phyloP scores from a whole-genome alignment of 345 rosid genomes.

The Fremontodendron californicum region DNA sequence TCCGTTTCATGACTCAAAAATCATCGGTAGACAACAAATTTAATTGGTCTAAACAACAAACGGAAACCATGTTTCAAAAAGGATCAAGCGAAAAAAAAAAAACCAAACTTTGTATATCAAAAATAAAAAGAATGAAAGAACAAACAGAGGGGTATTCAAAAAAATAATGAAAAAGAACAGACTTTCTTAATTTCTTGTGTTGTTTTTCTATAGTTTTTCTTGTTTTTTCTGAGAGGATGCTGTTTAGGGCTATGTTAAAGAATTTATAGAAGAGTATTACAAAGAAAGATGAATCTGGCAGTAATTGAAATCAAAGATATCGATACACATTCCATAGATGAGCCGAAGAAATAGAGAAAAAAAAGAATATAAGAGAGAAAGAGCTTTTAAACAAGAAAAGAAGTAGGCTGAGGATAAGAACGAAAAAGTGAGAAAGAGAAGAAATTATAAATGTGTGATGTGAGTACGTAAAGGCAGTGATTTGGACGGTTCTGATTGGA shows the following conservation, averaged over 20 bases:
- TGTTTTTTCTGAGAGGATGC: no score
- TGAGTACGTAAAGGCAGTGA: neutral
- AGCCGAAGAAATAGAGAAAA: neutral
- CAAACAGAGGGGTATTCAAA: slow-evolving; percentile 7
- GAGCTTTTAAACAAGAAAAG: slow-evolving; percentile 21
- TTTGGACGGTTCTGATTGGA: slow-evolving; percentile 31
- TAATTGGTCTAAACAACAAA: slow-evolving; percentile 47
- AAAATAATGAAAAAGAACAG: neutral
- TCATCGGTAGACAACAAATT: slow-evolving; percentile 61
- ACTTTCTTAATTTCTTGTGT: neutral
- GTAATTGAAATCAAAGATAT: slow-evolving; percentile 13
- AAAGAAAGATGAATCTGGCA: slow-evolving; percentile 15
- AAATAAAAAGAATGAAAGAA: neutral
- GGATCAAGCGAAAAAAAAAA: neutral
- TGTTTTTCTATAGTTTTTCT: neutral
- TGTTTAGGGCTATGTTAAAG: slow-evolving; percentile 3
- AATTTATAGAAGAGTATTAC: slow-evolving; percentile 23
- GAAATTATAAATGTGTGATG: slow-evolving; percentile 16
- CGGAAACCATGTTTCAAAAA: slow-evolving; percentile 30
- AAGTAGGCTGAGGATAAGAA: slow-evolving; percentile 39
- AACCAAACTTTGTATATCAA: neutral
- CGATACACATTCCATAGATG: slow-evolving; percentile 20
- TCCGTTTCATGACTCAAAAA: slow-evolving; percentile 47
- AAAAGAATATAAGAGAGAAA: neutral
- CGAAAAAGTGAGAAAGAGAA: slow-evolving; percentile 20